Evolutionary conservation across 306 rosid species (phyloP).

Genomic region (Vicia villosa): DNA sequence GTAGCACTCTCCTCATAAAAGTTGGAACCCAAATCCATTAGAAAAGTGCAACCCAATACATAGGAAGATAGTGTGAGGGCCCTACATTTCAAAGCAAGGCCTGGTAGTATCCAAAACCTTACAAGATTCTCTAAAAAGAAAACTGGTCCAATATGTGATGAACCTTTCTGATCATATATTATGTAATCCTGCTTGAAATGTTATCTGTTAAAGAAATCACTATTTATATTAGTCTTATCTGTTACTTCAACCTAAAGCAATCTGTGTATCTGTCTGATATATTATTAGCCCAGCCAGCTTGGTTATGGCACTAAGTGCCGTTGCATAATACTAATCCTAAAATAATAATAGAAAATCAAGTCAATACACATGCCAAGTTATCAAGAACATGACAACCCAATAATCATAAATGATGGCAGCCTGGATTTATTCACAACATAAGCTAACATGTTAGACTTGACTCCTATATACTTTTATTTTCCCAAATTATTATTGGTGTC

Average conservation of each 20-base stretch:
- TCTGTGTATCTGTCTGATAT: slow-evolving; percentile 8
- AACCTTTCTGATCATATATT: slow-evolving; percentile 3
- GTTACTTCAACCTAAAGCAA: slow-evolving; percentile 11
- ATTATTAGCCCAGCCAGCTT: slow-evolving; percentile 13
- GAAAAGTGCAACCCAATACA: no score
- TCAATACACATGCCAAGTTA: background rate
- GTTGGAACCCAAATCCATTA: no score
- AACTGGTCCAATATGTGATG: background rate
- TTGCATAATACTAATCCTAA: slow-evolving; percentile 7
- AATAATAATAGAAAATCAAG: slow-evolving; percentile 10
- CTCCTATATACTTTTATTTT: background rate
- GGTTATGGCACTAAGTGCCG: background rate
- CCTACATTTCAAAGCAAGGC: background rate
- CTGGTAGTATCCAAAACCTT: background rate
- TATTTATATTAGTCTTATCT: background rate
- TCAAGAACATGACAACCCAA: slow-evolving; percentile 30
- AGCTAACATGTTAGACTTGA: slow-evolving; percentile 24
- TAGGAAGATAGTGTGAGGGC: background rate
- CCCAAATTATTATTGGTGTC: background rate
- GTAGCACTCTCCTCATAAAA: background rate
- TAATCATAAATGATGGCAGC: slow-evolving; percentile 22
- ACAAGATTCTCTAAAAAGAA: background rate
- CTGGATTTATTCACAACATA: slow-evolving; percentile 30
- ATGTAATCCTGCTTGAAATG: background rate
- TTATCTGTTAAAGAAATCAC: background rate